phyloP scores from a whole-genome alignment of 2,329 filamentous ascomycete species.

The Pestalotiopsis sp. region DNA sequence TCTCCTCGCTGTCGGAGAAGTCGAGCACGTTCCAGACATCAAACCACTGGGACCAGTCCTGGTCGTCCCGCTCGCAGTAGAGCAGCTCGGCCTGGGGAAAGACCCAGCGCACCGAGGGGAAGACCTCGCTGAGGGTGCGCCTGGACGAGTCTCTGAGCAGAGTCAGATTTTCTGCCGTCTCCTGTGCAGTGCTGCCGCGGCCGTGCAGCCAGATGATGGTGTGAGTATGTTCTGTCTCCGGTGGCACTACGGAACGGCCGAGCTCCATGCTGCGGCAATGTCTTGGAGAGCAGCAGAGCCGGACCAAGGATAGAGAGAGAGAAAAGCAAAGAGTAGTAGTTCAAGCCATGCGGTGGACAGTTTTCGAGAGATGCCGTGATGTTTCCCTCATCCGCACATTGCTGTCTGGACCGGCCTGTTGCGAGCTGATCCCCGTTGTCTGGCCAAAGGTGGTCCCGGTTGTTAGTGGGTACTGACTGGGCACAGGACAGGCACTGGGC shows the following conservation, averaged over 20 bases:
- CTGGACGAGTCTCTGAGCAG: constrained; percentile 32
- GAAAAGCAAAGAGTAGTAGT: not conserved
- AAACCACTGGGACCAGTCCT: constrained; percentile 49
- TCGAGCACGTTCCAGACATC: constrained; percentile 48
- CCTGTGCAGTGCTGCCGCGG: constrained; percentile 41
- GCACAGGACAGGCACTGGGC: not conserved
- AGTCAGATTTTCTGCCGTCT: constrained; percentile 33
- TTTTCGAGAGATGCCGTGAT: not conserved
- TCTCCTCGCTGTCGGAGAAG: constrained; percentile 42
- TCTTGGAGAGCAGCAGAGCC: not conserved
- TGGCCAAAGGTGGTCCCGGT: not conserved
- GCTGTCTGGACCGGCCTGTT: not conserved
- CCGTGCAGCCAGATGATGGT: constrained; percentile 49
- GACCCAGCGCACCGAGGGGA: constrained; percentile 52
- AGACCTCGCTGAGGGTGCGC: constrained; percentile 38
- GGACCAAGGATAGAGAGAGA: too few relatives aligned
- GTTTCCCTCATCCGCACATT: not conserved
- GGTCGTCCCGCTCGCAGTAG: constrained; percentile 26
- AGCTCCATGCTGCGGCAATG: constrained; percentile 10
- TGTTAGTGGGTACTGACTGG: not conserved
- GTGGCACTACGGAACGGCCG: constrained; percentile 10
- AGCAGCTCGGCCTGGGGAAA: constrained; percentile 46
- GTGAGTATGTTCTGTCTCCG: constrained; percentile 35
- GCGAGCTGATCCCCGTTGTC: not conserved
- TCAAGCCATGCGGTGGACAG: not conserved